Evolutionary conservation across 495 filamentous ascomycete genomes (phyloP), one percentile per base, ranked within the genome.

Genomic region (Staphylotrichum tortipilum): DNA sequence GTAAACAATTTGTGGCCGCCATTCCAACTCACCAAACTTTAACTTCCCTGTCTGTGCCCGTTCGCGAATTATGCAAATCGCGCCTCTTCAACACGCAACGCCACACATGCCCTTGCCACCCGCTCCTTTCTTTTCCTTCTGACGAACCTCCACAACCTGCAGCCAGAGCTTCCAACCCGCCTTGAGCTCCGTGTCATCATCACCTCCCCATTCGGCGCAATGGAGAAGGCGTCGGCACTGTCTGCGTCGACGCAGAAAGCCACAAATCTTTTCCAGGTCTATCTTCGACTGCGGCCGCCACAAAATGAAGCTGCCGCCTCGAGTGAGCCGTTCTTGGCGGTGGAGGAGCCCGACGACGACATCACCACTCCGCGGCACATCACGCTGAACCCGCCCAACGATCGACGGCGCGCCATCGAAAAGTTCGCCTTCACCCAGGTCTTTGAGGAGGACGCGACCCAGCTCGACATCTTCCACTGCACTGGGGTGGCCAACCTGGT

Each of bases 391-490:
- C 89, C 90, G 1, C 89, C 89, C 1, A 83, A 78, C 38, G 86
- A 89, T 67, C 72, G 92, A 44, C 84, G 89, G 51, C 83, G 89
- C 15, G 89, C 88, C 4, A 78, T 95, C 28, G 92, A 98, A 70
- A 88, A 82, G 59, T 98, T 97, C 56, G 87, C 84, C 0, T 98
- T 98, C 63, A 98, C 94, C 5, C 82, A 78, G 54, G 87, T 98
- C 14, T 97, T 95, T 57, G 85, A 94, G 55, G 89, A 96, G 58
- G 73, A 82, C 58, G 80, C 86, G 1, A 78, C 75, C 12, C 92
- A 98, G 57, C 70, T 94, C 22, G 87, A 95, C 59, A 68, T 98
- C 19, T 96, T 97, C 59, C 78, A 89, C 50, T 86, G 84, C 53
- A 89, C 83, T 0, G 85, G 84, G 11, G 76, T 94, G 28, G 73